A percentile compares a stretch with the other conserved stretches of the same genome.
These are phyloP conservation scores for Penicillium canariense DNA, from an alignment of 495 filamentous ascomycete species.

Conservation along the genomic window DNA sequence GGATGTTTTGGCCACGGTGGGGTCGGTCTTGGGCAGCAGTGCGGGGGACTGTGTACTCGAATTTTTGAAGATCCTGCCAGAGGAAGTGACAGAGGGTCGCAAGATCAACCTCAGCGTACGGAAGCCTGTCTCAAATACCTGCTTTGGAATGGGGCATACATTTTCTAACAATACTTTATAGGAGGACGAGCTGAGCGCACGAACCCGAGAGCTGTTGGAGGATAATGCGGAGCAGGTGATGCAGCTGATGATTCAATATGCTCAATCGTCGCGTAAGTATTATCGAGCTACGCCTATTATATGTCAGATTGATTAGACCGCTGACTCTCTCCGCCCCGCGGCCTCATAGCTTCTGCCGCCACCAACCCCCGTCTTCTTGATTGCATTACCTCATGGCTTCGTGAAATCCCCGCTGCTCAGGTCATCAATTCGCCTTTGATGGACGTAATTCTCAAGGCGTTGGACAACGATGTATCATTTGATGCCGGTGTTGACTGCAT, in stretches of 20 bases:
- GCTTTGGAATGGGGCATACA: background rate
- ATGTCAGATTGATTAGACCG: too few species aligned
- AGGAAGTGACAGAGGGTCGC: conserved; percentile 98
- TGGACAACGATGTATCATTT: conserved; percentile 73
- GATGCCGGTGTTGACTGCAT: conserved; percentile 91
- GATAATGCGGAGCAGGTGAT: conserved; percentile 88
- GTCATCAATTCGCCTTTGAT: conserved; percentile 85
- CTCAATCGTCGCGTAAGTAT: conserved; percentile 80
- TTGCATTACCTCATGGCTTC: conserved; percentile 94
- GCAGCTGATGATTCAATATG: conserved; percentile 78
- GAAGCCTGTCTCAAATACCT: too few species aligned
- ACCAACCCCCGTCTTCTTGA: conserved; percentile 89
- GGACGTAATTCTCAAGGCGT: conserved; percentile 71
- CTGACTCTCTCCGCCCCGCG: too few species aligned
- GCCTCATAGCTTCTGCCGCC: conserved; percentile 59
- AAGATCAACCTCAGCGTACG: conserved; percentile 98
- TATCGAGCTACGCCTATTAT: too few species aligned
- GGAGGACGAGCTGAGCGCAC: conserved; percentile 85
- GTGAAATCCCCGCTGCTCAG: conserved; percentile 79
- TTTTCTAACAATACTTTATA: conserved; percentile 31
- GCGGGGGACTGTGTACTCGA: conserved; percentile 84
- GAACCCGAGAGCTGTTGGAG: conserved; percentile 84
- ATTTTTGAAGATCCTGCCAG: conserved; percentile 92
- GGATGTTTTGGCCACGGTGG: conserved; percentile 80
- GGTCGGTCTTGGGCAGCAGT: conserved; percentile 71